Evolutionary conservation across 805 yeast genomes (phyloP).

Genomic region (Teunomyces panamensis): DNA sequence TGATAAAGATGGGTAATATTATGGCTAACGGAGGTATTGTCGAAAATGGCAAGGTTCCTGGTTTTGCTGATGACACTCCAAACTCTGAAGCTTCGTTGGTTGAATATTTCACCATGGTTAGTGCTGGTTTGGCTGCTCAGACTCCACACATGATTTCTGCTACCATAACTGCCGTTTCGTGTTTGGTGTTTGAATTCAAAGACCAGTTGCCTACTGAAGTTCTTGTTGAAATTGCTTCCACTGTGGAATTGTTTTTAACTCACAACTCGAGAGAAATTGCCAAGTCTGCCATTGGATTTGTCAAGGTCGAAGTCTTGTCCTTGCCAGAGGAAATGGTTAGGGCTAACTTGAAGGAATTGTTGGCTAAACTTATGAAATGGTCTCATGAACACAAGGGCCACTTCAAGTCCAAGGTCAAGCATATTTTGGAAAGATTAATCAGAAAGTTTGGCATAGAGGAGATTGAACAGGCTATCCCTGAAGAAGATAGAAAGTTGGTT

Average conservation of each 20-base stretch:
- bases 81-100: constrained; percentile 64
- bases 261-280: constrained; percentile 92
- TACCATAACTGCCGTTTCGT: constrained; percentile 80
- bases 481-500: constrained; percentile 79
- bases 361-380: constrained; percentile 80
- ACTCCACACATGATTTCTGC: constrained; percentile 97
- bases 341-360: constrained; percentile 60
- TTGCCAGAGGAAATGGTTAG: constrained; percentile 76
- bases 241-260: constrained; percentile 86
- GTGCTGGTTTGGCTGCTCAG: constrained; percentile 94
- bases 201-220: constrained; percentile 56
- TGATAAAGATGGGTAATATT: constrained; percentile 76
- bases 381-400: constrained; percentile 95
- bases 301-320: constrained; percentile 81
- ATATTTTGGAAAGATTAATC: constrained; percentile 84
- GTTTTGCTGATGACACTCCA: constrained; percentile 61
- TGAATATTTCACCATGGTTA: constrained; percentile 87
- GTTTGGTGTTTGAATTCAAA: constrained; percentile 84
- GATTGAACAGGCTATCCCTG: constrained; percentile 84
- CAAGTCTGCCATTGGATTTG: constrained; percentile 90
- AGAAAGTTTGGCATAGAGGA: constrained; percentile 87
- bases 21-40: constrained; percentile 72
- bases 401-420: constrained; percentile 89
- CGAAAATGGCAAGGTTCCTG: constrained; percentile 62
- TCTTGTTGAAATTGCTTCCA: constrained; percentile 72